These are phyloP conservation scores for Rhodotorula diobovata DNA, from an alignment of 768 basidiomycete genomes.

Conservation along the genomic window DNA sequence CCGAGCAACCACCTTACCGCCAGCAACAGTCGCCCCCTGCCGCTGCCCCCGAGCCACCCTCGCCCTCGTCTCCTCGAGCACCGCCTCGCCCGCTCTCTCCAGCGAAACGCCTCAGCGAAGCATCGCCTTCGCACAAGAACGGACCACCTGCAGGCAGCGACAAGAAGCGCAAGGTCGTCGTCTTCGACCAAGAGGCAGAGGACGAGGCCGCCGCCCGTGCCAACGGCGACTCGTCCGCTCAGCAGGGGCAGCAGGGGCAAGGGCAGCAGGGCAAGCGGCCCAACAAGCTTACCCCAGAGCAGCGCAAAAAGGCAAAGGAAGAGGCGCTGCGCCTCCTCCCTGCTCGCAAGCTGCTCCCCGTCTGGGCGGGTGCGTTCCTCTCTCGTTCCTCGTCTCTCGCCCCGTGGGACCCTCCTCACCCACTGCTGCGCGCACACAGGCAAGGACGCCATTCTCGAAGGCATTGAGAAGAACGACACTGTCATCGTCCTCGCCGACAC, in stretches of 20 bases:
- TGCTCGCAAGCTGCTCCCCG: slow-evolving; percentile 59
- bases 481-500: slow-evolving; percentile 92
- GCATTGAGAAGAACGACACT: slow-evolving; percentile 71
- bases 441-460: slow-evolving; percentile 66
- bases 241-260: too few relatives aligned
- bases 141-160: too few relatives aligned
- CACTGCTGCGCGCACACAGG: slow-evolving; percentile 52
- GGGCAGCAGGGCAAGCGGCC: background rate
- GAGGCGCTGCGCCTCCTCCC: slow-evolving; percentile 20
- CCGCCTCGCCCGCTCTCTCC: background rate
- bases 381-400: background rate
- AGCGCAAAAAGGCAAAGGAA: slow-evolving; percentile 16
- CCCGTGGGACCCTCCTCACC: background rate
- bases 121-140: too few relatives aligned
- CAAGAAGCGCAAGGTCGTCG: background rate
- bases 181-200: slow-evolving; percentile 14
- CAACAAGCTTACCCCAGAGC: background rate
- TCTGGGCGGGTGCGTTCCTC: slow-evolving; percentile 61
- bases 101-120: background rate
- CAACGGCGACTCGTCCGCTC: background rate
- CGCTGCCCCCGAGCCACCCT: background rate
- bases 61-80: background rate
- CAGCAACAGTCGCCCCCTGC: background rate
- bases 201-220: background rate
- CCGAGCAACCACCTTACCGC: too few relatives aligned